Evolutionary conservation across 371 early-diverging fungal genomes (phyloP), one percentile per base, ranked within the genome.

Genomic region (Sporodiniella umbellata): DNA sequence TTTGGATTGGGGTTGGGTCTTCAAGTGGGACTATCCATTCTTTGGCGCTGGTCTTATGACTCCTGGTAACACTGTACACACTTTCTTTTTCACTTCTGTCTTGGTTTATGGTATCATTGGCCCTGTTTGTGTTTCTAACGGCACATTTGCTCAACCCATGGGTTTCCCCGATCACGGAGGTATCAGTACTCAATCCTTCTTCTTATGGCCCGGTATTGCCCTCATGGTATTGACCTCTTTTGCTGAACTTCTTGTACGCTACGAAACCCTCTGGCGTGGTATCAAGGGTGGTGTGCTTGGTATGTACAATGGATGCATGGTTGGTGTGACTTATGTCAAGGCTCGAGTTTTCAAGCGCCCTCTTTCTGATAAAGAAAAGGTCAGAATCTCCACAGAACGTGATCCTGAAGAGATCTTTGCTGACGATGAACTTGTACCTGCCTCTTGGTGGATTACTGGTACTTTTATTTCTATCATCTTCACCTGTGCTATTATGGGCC

Each of bases 171-270:
- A 53, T 12, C 8, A 18, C 4, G 48, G 38, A 5, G 69, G 70
- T 33, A 64, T 62, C 24, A 67, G 74, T 30, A 73, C 71, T 14
- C 75, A 79, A 44, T 68, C 63, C 21, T 80, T 81, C 81, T 79
- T 76, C 64, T 58, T 84, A 24, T 84, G 84, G 88, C 86, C 87
- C n/a, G 89, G 89, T 64, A 82, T 89, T 58, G 78, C 82, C 8
- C 68, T 87, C 30, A 86, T 89, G 86, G 74, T 85, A 35, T 62
- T 79, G 26, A 61, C 82, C 33, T 70, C 84, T n/a, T 81, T 87
- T 51, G 61, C 84, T 12, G 87, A 87, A 68, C 64, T 87, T 25
- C 61, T 70, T 48, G 59, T 70, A 24, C 78, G 78, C 47, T 83
- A 81, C 44, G 64, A 68, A n/a, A 64, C 77, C 4, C 60, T 87